These are phyloP conservation scores for Gryganskiella cystojenkinii DNA, from an alignment of 192 early-diverging fungal genomes.

Conservation along the genomic window DNA sequence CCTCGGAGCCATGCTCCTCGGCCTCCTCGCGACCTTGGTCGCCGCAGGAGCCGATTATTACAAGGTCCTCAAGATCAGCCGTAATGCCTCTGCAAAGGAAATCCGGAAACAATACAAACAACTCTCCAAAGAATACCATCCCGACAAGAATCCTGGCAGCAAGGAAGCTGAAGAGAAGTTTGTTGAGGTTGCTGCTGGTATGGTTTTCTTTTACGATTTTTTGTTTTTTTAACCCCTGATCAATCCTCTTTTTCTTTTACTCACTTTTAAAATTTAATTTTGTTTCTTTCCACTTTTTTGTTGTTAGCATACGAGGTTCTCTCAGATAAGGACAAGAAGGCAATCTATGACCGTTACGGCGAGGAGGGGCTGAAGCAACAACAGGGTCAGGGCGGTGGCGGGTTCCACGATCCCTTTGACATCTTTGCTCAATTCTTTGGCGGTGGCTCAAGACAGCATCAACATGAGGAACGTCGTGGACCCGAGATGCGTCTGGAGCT, in stretches of 20 bases:
- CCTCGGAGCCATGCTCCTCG: constrained; percentile 15
- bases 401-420: constrained; percentile 97
- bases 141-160: constrained; percentile 89
- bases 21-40: constrained; percentile 22
- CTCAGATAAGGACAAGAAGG: constrained; percentile 90
- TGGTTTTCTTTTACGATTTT: neutral
- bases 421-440: constrained; percentile 95
- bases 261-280: neutral
- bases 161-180: constrained; percentile 89
- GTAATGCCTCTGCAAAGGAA: constrained; percentile 80
- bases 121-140: constrained; percentile 88
- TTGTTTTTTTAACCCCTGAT: neutral
- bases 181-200: constrained; percentile 86
- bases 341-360: constrained; percentile 93
- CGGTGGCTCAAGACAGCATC: constrained; percentile 52
- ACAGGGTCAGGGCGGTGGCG: constrained; percentile 62
- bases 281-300: neutral
- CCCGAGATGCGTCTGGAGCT: constrained; percentile 82
- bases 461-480: constrained; percentile 80
- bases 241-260: neutral
- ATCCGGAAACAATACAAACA: constrained; percentile 97
- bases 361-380: constrained; percentile 93
- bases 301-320: constrained; percentile 91
- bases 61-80: constrained; percentile 85
- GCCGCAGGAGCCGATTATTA: constrained; percentile 79